Percentiles rank a stretch among this genome's conserved stretches.
Conservation (phyloP, 2,329 filamentous ascomycete species). For the Diplodia sapinea region DNA sequence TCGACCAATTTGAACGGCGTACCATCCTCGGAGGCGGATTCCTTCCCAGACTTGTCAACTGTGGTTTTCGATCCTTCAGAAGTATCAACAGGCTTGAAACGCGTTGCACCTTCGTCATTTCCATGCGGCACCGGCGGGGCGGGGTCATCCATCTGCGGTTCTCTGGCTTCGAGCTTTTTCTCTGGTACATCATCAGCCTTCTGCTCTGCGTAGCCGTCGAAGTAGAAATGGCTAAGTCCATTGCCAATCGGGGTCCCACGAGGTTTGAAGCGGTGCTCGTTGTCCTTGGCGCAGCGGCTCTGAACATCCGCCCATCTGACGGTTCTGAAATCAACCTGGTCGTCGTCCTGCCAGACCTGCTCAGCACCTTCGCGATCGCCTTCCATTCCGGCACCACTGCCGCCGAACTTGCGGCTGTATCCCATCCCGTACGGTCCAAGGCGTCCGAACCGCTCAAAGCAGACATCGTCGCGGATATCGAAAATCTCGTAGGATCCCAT, state of each 20-base stretch:
- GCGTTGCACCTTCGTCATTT: conserved; percentile 18
- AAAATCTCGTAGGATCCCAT: conserved; percentile 87
- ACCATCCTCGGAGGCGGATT: conserved; percentile 33
- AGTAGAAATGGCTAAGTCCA: conserved; percentile 47
- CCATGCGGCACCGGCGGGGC: conserved; percentile 9
- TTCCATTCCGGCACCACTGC: conserved; percentile 82
- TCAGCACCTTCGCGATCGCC: conserved; percentile 83
- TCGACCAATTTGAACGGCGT: conserved; percentile 33
- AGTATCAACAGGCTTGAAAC: conserved; percentile 2
- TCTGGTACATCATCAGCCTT: conserved; percentile 34
- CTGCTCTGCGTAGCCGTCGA: conserved; percentile 45
- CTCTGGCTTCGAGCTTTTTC: conserved; percentile 20
- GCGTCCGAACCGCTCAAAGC: conserved; percentile 89
- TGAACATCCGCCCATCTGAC: conserved; percentile 83
- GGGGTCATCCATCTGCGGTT: conserved; percentile 10
- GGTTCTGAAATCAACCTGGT: conserved; percentile 76
- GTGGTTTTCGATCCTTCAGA: conserved; percentile 11
- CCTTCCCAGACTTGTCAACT: conserved; percentile 17
- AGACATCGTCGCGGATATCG: conserved; percentile 80
- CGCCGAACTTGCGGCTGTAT: conserved; percentile 78
- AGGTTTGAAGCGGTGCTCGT: conserved; percentile 69
- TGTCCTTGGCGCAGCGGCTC: conserved; percentile 72
- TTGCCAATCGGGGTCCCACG: conserved; percentile 37
- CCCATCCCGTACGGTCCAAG: conserved; percentile 89
- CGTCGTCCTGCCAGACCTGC: conserved; percentile 72